Percentiles rank a stretch among this genome's conserved stretches.
phyloP scores from a whole-genome alignment of 805 yeast species.

The Candida argentea region DNA sequence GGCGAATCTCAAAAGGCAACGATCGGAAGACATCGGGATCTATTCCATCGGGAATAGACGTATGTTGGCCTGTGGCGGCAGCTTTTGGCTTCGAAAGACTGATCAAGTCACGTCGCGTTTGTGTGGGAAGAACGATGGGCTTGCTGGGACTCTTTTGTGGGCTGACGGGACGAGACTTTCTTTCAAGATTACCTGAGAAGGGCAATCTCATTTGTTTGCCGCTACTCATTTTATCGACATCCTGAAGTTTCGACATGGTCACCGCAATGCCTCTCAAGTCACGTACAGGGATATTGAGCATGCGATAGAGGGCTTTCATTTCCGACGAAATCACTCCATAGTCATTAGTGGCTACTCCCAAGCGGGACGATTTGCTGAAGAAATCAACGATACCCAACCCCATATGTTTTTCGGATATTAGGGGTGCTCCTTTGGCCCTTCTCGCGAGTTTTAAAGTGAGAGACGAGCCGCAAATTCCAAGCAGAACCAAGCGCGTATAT shows the following conservation, averaged over 20 bases:
- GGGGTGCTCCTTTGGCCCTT: slow-evolving; percentile 57
- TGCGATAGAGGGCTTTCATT: slow-evolving; percentile 43
- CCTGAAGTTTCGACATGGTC: slow-evolving; percentile 50
- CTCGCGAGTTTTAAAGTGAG: slow-evolving; percentile 57
- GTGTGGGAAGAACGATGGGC: no score
- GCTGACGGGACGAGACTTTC: background rate
- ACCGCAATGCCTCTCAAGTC: slow-evolving; percentile 78
- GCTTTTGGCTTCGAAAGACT: slow-evolving; percentile 5
- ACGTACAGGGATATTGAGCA: slow-evolving; percentile 46
- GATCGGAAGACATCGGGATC: slow-evolving; percentile 57
- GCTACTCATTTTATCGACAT: slow-evolving; percentile 9
- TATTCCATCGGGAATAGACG: slow-evolving; percentile 20
- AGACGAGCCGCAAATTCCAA: slow-evolving; percentile 42
- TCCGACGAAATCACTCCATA: slow-evolving; percentile 53
- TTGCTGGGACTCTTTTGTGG: slow-evolving; percentile 22
- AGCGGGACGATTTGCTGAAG: slow-evolving; percentile 42
- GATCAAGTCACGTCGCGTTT: slow-evolving; percentile 8
- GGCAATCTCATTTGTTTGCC: slow-evolving; percentile 16
- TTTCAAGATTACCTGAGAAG: slow-evolving; percentile 3
- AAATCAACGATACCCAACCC: slow-evolving; percentile 81
- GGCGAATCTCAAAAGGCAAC: slow-evolving; percentile 56
- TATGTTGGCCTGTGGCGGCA: background rate
- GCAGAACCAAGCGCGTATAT: slow-evolving; percentile 36
- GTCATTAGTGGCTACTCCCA: slow-evolving; percentile 56
- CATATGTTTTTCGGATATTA: slow-evolving; percentile 65